Percentiles rank a stretch among this genome's conserved stretches.
phyloP scores from a whole-genome alignment of 202 grass and related monocot species.

The Panicum virgatum region DNA sequence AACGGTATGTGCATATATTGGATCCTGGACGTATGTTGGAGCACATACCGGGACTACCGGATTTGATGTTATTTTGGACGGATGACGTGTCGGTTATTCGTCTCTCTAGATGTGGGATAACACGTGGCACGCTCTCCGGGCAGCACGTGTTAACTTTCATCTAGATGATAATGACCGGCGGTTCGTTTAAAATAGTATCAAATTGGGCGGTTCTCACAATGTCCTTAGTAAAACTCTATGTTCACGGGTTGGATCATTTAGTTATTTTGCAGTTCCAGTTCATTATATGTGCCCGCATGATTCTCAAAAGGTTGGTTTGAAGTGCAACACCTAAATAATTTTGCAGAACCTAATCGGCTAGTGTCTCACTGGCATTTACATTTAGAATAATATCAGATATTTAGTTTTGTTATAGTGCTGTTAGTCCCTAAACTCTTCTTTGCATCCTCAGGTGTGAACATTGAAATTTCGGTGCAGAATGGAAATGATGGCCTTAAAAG shows the following conservation, averaged over 20 bases:
- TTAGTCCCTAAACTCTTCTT: slow-evolving; percentile 13
- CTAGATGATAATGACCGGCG: no score
- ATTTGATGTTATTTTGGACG: no score
- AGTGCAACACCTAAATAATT: slow-evolving; percentile 18
- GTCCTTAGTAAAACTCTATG: slow-evolving; percentile 1
- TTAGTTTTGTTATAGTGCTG: background rate
- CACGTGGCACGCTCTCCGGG: no score
- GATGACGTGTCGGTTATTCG: no score
- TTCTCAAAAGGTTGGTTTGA: background rate
- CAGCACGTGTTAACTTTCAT: no score
- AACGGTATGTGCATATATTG: no score
- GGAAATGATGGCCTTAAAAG: slow-evolving; percentile 25
- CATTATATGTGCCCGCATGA: slow-evolving; percentile 13
- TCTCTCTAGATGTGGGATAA: no score
- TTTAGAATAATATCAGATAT: background rate
- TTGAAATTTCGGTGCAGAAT: slow-evolving; percentile 47
- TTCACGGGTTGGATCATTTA: slow-evolving; percentile 1
- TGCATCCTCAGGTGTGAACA: slow-evolving; percentile 38
- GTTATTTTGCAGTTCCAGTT: slow-evolving; percentile 18
- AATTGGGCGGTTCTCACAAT: no score
- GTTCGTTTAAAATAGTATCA: no score
- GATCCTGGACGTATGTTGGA: no score
- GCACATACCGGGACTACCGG: no score
- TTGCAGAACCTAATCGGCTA: background rate
- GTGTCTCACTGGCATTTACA: background rate